phyloP scores from a whole-genome alignment of 2,329 filamentous ascomycete species.

The Ceratocystis lukuohia region DNA sequence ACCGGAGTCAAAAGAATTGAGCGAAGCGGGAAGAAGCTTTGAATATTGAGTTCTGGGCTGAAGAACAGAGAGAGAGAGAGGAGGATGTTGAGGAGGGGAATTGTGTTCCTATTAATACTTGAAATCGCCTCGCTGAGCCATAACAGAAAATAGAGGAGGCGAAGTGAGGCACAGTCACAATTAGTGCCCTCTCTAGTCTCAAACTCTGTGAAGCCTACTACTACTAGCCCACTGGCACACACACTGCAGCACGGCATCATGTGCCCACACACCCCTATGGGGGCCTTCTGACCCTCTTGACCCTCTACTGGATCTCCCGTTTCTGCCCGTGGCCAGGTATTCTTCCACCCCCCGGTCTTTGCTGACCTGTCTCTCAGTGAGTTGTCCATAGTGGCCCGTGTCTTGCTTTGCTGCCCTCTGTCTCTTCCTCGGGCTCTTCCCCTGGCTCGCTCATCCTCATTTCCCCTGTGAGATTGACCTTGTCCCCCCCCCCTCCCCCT shows the following conservation, averaged over 20 bases:
- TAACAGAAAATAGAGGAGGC: conserved; percentile 1
- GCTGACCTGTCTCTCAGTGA: background rate
- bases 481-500: background rate
- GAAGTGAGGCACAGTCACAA: conserved; percentile 3
- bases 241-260: background rate
- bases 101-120: conserved; percentile 15
- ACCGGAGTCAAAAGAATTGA: conserved; percentile 37
- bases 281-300: background rate
- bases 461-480: conserved; percentile 15
- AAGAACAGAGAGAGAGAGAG: conserved; percentile 26
- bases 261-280: background rate
- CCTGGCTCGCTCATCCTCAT: conserved; percentile 16
- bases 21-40: conserved; percentile 29
- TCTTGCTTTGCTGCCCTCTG: background rate
- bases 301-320: too few species aligned
- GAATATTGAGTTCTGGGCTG: conserved; percentile 34
- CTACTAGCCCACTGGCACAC: background rate
- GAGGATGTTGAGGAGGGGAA: conserved; percentile 15
- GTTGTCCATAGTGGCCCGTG: background rate
- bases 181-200: background rate
- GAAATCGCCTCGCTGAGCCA: background rate
- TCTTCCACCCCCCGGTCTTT: background rate
- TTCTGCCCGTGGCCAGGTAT: background rate
- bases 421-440: conserved; percentile 5
- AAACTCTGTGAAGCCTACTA: background rate